Conservation (phyloP, 441 rosid genomes). For the Geranium incanum region DNA sequence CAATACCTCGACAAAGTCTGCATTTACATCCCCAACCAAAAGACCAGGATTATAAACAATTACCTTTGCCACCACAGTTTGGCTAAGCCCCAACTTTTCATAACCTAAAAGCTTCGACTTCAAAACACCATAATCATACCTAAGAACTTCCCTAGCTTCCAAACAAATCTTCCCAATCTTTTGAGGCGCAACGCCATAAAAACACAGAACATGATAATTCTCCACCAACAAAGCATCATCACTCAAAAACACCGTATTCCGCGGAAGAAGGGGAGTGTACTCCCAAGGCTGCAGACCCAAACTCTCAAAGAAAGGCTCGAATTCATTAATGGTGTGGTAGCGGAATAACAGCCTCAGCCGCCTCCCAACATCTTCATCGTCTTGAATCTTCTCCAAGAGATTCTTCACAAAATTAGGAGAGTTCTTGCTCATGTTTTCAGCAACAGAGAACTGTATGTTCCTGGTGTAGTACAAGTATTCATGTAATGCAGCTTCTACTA, state of each 20-base stretch:
- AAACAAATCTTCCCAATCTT: slow-evolving; percentile 57
- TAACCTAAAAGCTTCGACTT: slow-evolving; percentile 48
- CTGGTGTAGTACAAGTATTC: slow-evolving; percentile 67
- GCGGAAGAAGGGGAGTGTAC: slow-evolving; percentile 40
- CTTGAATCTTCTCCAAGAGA: slow-evolving; percentile 31
- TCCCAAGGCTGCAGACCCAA: slow-evolving; percentile 54
- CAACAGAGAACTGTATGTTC: slow-evolving; percentile 45
- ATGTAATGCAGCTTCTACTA: slow-evolving; percentile 55
- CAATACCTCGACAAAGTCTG: slow-evolving; percentile 38
- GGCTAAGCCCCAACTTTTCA: slow-evolving; percentile 49
- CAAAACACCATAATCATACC: slow-evolving; percentile 42
- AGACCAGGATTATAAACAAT: slow-evolving; percentile 47
- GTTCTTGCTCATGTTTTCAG: slow-evolving; percentile 57
- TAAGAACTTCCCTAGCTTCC: slow-evolving; percentile 50
- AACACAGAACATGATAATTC: slow-evolving; percentile 57
- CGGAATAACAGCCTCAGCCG: slow-evolving; percentile 40
- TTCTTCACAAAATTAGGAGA: slow-evolving; percentile 51
- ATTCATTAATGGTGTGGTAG: slow-evolving; percentile 78
- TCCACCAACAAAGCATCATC: slow-evolving; percentile 60
- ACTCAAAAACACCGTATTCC: slow-evolving; percentile 47
- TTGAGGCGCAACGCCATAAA: slow-evolving; percentile 44
- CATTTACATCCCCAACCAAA: slow-evolving; percentile 41
- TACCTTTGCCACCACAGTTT: slow-evolving; percentile 35
- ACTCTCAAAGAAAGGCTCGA: slow-evolving; percentile 83
- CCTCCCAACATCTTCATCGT: slow-evolving; percentile 28